These are phyloP conservation scores for Trichosanthes cucumerina DNA, from an alignment of 306 rosid species.

Conservation along the genomic window DNA sequence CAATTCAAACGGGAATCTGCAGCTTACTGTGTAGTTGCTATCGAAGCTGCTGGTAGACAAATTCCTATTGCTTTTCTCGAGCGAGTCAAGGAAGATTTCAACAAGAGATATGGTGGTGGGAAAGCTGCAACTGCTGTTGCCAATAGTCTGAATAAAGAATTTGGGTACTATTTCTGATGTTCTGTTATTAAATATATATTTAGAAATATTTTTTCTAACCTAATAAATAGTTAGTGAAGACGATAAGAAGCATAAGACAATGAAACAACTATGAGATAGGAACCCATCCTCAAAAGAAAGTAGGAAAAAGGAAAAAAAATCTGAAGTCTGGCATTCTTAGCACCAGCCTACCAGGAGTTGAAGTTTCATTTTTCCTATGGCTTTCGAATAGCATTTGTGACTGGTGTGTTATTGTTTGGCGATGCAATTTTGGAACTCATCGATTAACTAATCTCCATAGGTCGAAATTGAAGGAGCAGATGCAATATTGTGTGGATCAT, in stretches of 20 bases:
- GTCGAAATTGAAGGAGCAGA: conserved; percentile 79
- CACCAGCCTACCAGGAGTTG: neutral
- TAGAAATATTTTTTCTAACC: neutral
- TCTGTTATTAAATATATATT: neutral
- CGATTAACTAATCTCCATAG: conserved; percentile 22
- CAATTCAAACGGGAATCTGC: conserved; percentile 15
- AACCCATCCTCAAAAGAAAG: neutral
- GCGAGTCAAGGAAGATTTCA: conserved; percentile 78
- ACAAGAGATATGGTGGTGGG: conserved; percentile 70
- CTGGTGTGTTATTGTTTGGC: neutral
- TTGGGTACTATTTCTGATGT: conserved; percentile 41
- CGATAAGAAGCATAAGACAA: neutral
- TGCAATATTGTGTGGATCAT: conserved; percentile 89
- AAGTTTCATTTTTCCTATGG: neutral
- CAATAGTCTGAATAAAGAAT: conserved; percentile 59
- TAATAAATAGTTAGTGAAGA: neutral
- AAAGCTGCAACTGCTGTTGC: conserved; percentile 75
- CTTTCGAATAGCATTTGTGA: neutral
- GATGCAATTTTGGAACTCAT: neutral
- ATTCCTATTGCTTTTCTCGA: conserved; percentile 78
- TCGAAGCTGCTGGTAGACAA: conserved; percentile 86
- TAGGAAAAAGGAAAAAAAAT: neutral
- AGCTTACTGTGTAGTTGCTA: conserved; percentile 88
- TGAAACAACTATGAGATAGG: neutral
- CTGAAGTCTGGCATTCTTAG: neutral